phyloP scores from a whole-genome alignment of 2,329 filamentous ascomycete species.

The Hypoxylon sp. region DNA sequence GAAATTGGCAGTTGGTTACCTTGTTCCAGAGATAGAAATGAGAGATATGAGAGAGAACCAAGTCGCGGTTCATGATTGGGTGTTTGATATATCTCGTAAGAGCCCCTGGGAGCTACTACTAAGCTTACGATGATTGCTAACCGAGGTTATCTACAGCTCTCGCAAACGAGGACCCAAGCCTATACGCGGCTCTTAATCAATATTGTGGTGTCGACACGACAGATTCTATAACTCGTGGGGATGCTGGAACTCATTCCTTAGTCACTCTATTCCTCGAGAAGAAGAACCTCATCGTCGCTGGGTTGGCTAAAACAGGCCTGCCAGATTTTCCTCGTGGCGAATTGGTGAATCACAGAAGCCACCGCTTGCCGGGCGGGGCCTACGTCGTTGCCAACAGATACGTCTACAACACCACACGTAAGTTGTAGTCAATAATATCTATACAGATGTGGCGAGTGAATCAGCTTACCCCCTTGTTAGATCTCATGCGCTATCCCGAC shows the following conservation, averaged over 20 bases:
- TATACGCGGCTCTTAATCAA: slow-evolving; percentile 1
- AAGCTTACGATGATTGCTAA: neutral
- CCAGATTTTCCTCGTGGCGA: slow-evolving; percentile 20
- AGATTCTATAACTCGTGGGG: neutral
- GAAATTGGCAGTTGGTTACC: slow-evolving; percentile 20
- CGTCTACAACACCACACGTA: slow-evolving; percentile 29
- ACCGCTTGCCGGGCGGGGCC: neutral
- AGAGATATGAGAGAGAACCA: slow-evolving; percentile 15
- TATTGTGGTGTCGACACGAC: slow-evolving; percentile 15
- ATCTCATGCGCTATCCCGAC: neutral
- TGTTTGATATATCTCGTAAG: slow-evolving; percentile 31
- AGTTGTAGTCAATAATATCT: neutral
- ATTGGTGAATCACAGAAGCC: slow-evolving; percentile 14
- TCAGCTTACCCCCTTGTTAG: slow-evolving; percentile 1
- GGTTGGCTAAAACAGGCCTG: neutral
- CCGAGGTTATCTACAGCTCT: slow-evolving; percentile 5
- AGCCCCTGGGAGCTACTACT: neutral
- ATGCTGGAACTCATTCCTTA: neutral
- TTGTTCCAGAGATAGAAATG: slow-evolving; percentile 23
- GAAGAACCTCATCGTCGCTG: slow-evolving; percentile 23
- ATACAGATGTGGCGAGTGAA: neutral
- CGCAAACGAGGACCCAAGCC: neutral
- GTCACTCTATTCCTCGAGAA: slow-evolving; percentile 7
- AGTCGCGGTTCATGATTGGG: slow-evolving; percentile 30
- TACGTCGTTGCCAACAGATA: slow-evolving; percentile 11